phyloP scores from a whole-genome alignment of 768 basidiomycete species.

The Tricholoma furcatifolium region DNA sequence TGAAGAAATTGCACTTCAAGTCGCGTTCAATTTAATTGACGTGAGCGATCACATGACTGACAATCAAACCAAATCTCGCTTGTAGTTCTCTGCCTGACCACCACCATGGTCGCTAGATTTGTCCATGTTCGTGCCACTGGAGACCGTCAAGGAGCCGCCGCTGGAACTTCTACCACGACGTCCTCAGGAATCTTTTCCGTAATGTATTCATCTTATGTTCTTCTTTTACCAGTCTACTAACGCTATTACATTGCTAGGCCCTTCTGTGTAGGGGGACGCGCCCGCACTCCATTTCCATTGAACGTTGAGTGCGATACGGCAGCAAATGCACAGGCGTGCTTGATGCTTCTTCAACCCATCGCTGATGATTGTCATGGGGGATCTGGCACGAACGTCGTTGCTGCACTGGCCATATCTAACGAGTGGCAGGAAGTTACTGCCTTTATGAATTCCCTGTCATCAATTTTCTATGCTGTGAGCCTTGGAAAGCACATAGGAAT shows the following conservation, averaged over 20 bases:
- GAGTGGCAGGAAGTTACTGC: not conserved
- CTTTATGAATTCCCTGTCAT: not conserved
- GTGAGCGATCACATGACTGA: no score
- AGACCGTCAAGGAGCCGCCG: no score
- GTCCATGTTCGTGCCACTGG: not conserved
- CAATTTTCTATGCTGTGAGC: not conserved
- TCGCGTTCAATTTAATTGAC: no score
- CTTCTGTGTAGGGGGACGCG: not conserved
- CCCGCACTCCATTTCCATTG: not conserved
- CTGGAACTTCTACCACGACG: not conserved
- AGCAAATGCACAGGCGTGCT: not conserved
- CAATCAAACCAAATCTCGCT: no score
- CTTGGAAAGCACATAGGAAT: constrained; percentile 1
- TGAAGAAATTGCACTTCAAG: no score
- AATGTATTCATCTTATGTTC: not conserved
- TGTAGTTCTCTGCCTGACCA: not conserved
- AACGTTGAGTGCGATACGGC: not conserved
- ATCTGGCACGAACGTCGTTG: not conserved
- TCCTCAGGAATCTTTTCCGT: not conserved
- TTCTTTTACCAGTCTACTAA: not conserved
- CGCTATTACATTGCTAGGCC: not conserved
- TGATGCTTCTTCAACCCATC: not conserved
- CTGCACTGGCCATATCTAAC: not conserved
- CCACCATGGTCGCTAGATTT: not conserved
- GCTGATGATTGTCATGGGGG: not conserved